phyloP scores from a whole-genome alignment of 495 filamentous ascomycete genomes.

The Pseudomonodictys pantanalensis region DNA sequence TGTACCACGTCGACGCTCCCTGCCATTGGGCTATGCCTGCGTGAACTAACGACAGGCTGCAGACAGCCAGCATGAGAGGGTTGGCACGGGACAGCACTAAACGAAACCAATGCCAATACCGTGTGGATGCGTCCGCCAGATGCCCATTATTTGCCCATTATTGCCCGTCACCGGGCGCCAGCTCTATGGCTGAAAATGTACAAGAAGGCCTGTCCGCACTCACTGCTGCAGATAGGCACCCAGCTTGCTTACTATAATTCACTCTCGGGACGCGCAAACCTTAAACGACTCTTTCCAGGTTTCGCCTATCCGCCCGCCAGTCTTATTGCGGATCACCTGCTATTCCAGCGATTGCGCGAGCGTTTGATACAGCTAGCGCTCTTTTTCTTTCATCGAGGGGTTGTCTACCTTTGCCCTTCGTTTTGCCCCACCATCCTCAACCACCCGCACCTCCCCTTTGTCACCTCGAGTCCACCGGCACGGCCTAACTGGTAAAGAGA shows the following conservation, averaged over 20 bases:
- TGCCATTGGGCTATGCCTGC: slow-evolving; percentile 18
- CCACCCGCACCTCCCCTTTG: not conserved
- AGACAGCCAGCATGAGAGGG: slow-evolving; percentile 29
- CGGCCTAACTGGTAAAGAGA: not conserved
- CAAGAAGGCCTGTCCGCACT: slow-evolving; percentile 1
- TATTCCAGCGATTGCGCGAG: slow-evolving; percentile 17
- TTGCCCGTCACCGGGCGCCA: slow-evolving; percentile 11
- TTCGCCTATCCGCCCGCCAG: slow-evolving; percentile 1
- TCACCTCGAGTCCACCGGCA: not conserved
- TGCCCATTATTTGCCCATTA: slow-evolving; percentile 10
- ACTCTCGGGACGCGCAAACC: not conserved
- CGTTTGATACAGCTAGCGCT: slow-evolving; percentile 29
- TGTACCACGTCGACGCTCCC: slow-evolving; percentile 3
- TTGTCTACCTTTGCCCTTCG: slow-evolving; percentile 19
- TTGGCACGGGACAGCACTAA: slow-evolving; percentile 33
- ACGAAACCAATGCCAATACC: slow-evolving; percentile 9
- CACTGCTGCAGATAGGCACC: too few relatives aligned
- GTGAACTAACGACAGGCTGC: not conserved
- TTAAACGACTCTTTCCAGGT: not conserved
- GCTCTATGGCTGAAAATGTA: slow-evolving; percentile 3
- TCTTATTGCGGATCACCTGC: not conserved
- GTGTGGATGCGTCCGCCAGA: not conserved
- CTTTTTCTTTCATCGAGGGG: slow-evolving; percentile 22
- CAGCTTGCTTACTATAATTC: too few relatives aligned
- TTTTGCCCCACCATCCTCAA: slow-evolving; percentile 29